Evolutionary conservation across 139 green algal species (phyloP), one percentile per base, ranked within the genome.

Genomic region (Coccomyxa sp.): DNA sequence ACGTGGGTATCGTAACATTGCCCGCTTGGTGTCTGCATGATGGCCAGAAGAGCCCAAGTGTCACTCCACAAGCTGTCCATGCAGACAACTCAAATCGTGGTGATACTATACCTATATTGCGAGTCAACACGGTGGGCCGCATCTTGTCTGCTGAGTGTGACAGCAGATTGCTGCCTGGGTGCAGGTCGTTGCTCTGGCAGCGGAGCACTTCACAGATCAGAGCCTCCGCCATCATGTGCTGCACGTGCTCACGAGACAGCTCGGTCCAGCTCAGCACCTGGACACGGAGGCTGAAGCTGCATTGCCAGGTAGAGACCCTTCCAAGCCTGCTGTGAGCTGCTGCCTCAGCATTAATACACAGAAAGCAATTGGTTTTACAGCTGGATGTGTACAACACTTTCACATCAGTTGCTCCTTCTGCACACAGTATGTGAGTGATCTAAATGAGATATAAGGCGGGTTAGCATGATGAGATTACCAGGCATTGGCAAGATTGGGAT

Each of bases 191-290:
- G 24, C 27, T 34, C 1, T 34, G n/a, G 64, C 64, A 36, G 5
- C 2, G 64, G 29, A 36, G 29, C n/a, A 71, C 64, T 36, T 71
- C 14, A 10, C 27, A 6, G n/a, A 71, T 5, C 24, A 10, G 24
- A 71, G n/a, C n/a, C 64, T 71, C 2, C 64, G n/a, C 24, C 64
- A 71, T 36, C 64, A 71, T 29, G n/a, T 71, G 64, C n/a, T 71
- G 64, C 64, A 36, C 35, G 64, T 71, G 24, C 27, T 71, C 18
- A 64, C 27, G 50, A 64, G 27, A 64, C 5, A 64, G 22, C 50
- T 64, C 18, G 64, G 24, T 1, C 64, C 64, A 22, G n/a, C 18
- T 5, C 7, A 34, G 64, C 64, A 10, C n/a, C 64, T 34, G 29
- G 64, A 38, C 2, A 29, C 64, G 10, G 24, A 6, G 24, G 29